phyloP scores from a whole-genome alignment of 331 rosid genomes.

The Malus hybrid region DNA sequence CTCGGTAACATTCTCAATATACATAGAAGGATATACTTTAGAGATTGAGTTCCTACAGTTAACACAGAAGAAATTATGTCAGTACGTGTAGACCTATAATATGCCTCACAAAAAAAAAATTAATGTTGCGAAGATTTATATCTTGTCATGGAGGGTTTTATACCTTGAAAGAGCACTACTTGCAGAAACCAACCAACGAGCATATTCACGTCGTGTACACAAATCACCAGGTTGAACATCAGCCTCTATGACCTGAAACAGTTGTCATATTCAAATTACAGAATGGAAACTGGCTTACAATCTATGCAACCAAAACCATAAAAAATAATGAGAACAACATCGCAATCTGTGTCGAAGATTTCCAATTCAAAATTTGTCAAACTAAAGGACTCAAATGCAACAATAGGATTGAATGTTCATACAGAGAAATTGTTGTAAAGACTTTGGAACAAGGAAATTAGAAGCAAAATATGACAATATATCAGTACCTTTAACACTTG shows the following conservation, averaged over 20 bases:
- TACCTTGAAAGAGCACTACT: conserved; percentile 93
- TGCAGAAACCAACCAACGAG: conserved; percentile 93
- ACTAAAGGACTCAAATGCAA: neutral
- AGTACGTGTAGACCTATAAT: conserved; percentile 6
- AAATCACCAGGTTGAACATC: conserved; percentile 79
- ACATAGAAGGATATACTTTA: conserved; percentile 98
- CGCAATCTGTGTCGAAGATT: neutral
- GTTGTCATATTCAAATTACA: neutral
- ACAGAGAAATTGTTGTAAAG: too few relatives aligned
- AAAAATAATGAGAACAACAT: neutral
- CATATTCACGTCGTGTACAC: conserved; percentile 96
- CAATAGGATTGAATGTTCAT: too few relatives aligned
- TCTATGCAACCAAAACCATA: neutral
- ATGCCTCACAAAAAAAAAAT: neutral
- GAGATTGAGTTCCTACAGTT: conserved; percentile 61
- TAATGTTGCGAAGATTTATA: conserved; percentile 6
- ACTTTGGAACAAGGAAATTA: neutral
- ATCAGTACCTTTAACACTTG: conserved; percentile 79
- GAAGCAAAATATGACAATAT: conserved; percentile 3
- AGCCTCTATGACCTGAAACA: conserved; percentile 73
- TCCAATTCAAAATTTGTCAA: neutral
- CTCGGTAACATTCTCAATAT: conserved; percentile 79
- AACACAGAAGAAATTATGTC: conserved; percentile 7
- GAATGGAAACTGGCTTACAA: neutral
- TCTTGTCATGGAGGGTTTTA: neutral